phyloP scores from a whole-genome alignment of 345 rosid genomes.

The Eucalyptus victrix region DNA sequence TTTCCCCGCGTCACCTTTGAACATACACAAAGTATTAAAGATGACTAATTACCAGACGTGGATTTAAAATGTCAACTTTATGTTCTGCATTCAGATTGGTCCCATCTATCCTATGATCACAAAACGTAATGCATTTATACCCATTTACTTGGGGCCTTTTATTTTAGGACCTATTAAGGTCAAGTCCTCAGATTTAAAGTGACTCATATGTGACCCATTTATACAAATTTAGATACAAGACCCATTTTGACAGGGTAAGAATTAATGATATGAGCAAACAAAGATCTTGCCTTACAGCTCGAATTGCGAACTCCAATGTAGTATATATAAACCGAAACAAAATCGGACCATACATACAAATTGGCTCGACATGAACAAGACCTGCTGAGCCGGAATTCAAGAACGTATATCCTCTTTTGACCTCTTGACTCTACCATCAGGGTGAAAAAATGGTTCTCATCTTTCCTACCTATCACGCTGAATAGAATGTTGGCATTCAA shows the following conservation, averaged over 20 bases:
- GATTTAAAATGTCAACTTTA: background rate
- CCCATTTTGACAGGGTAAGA: background rate
- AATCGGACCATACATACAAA: conserved; percentile 17
- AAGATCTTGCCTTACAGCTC: background rate
- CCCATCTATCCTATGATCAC: background rate
- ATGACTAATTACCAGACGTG: no score
- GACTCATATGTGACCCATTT: background rate
- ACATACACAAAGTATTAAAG: background rate
- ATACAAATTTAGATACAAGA: background rate
- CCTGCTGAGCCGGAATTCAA: background rate
- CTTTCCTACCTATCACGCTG: background rate
- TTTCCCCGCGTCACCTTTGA: background rate
- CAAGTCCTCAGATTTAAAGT: background rate
- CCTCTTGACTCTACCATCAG: background rate
- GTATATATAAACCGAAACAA: conserved; percentile 5
- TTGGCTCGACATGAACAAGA: background rate
- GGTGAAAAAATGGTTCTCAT: background rate
- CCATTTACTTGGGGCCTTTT: background rate
- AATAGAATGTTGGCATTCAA: background rate
- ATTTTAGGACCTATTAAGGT: background rate
- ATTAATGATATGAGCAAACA: background rate
- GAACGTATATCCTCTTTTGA: background rate
- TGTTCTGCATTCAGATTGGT: background rate
- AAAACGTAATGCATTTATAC: background rate
- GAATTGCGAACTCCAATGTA: background rate